Conservation (phyloP, 1,139 yeast species). For the Candida glucosophila region DNA sequence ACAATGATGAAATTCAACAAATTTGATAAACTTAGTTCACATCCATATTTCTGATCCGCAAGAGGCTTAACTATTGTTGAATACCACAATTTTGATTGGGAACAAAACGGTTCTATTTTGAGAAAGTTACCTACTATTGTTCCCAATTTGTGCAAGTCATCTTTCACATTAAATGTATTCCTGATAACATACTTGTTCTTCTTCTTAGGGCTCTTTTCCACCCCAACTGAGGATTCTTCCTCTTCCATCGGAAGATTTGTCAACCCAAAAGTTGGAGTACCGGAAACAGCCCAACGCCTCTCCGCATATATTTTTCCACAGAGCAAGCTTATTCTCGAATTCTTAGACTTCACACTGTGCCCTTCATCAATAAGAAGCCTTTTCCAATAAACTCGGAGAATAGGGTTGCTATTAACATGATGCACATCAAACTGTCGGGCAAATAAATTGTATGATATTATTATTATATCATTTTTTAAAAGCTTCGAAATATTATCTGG, state of each 20-base stretch:
- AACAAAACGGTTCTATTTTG: slow-evolving; percentile 50
- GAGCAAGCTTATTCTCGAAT: slow-evolving; percentile 39
- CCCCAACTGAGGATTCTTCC: slow-evolving; percentile 17
- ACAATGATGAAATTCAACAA: slow-evolving; percentile 42
- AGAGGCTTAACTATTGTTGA: slow-evolving; percentile 42
- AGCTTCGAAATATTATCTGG: slow-evolving; percentile 18
- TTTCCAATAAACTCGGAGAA: slow-evolving; percentile 51
- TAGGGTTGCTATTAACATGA: slow-evolving; percentile 18
- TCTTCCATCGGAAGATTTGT: slow-evolving; percentile 52
- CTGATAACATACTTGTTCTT: slow-evolving; percentile 32
- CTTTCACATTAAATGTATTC: slow-evolving; percentile 27
- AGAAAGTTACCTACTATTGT: slow-evolving; percentile 44
- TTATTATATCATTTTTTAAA: slow-evolving; percentile 39
- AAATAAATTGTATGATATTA: slow-evolving; percentile 42
- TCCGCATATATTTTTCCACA: slow-evolving; percentile 46
- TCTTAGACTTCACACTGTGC: slow-evolving; percentile 48
- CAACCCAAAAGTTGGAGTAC: slow-evolving; percentile 67
- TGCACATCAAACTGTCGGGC: slow-evolving; percentile 21
- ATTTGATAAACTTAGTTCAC: slow-evolving; percentile 28
- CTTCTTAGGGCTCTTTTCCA: slow-evolving; percentile 7
- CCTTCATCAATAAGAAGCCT: slow-evolving; percentile 70
- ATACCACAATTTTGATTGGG: slow-evolving; percentile 40
- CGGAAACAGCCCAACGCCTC: slow-evolving; percentile 66
- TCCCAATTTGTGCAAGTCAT: slow-evolving; percentile 49
- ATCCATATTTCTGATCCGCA: slow-evolving; percentile 24